Percentiles rank a stretch among this genome's conserved stretches.
phyloP scores from a whole-genome alignment of 2,329 filamentous ascomycete genomes.

The Fusarium subtropicale region DNA sequence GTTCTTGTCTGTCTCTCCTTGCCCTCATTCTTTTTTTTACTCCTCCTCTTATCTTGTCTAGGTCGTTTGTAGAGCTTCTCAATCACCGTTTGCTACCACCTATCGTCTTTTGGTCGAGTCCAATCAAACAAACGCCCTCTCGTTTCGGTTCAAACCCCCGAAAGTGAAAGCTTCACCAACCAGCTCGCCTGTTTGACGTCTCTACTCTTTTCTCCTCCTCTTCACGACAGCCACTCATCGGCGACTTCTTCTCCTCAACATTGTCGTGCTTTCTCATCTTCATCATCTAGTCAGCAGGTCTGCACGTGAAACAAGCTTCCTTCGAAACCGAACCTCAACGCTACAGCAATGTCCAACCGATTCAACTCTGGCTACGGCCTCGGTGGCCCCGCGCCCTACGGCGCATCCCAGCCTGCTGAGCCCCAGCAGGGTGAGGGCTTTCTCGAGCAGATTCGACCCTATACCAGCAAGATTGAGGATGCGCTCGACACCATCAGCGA shows the following conservation, averaged over 20 bases:
- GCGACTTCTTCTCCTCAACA: constrained; percentile 4
- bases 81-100: constrained; percentile 18
- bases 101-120: constrained; percentile 18
- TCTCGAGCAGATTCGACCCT: constrained; percentile 88
- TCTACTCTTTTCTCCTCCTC: constrained; percentile 10
- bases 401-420: constrained; percentile 61
- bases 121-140: constrained; percentile 17
- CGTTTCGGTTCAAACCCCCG: constrained; percentile 12
- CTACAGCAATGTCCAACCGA: constrained; percentile 58
- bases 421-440: constrained; percentile 72
- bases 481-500: constrained; percentile 87
- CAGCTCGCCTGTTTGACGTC: constrained; percentile 8
- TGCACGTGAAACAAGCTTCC: constrained; percentile 40
- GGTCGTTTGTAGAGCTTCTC: constrained; percentile 29
- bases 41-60: constrained; percentile 1
- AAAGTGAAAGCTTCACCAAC: constrained; percentile 26
- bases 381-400: constrained; percentile 76
- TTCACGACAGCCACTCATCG: constrained; percentile 6
- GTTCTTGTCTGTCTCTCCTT: constrained; percentile 39
- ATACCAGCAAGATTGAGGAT: constrained; percentile 99
- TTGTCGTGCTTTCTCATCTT: constrained; percentile 24
- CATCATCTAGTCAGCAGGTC: constrained; percentile 45
- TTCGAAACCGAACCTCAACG: constrained; percentile 12
- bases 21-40: constrained; percentile 28
- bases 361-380: constrained; percentile 86